phyloP scores from a whole-genome alignment of 805 yeast species.

The Starmerella asiatica region DNA sequence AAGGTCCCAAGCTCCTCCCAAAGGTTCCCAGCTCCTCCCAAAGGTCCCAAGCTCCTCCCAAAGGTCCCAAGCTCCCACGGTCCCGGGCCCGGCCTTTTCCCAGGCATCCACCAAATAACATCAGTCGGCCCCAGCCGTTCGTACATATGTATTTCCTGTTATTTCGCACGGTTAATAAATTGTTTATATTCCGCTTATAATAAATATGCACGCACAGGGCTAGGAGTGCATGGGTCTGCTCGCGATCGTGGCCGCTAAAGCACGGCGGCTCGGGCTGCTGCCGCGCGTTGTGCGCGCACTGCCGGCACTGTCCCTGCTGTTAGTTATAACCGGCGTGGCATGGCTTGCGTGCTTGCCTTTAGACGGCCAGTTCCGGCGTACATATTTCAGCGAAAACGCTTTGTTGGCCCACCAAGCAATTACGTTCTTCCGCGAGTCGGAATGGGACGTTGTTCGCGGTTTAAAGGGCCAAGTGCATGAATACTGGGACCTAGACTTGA shows the following conservation, averaged over 20 bases:
- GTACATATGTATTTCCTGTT: too few species aligned
- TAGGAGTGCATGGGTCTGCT: constrained; percentile 27
- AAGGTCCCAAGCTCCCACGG: too few species aligned
- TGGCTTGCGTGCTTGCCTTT: constrained; percentile 55
- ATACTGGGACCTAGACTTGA: constrained; percentile 20
- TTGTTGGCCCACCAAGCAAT: constrained; percentile 92
- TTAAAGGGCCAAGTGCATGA: constrained; percentile 48
- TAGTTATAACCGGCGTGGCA: constrained; percentile 32
- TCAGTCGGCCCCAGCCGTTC: too few species aligned
- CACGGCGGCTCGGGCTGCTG: constrained; percentile 23
- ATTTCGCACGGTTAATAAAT: too few species aligned
- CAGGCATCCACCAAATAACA: too few species aligned
- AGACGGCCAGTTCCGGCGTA: constrained; percentile 67
- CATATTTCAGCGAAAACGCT: constrained; percentile 92
- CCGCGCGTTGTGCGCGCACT: constrained; percentile 20
- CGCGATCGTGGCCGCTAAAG: constrained; percentile 24
- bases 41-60: too few species aligned
- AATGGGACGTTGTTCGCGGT: constrained; percentile 86
- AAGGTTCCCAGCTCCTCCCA: too few species aligned
- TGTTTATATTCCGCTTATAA: too few species aligned
- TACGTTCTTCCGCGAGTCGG: constrained; percentile 81
- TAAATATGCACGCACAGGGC: too few species aligned
- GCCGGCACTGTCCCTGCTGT: constrained; percentile 24
- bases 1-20: too few species aligned
- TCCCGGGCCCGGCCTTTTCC: too few species aligned